Evolutionary conservation across 2,329 filamentous ascomycete species (phyloP).

Genomic region (Aspergillus quadricinctus): DNA sequence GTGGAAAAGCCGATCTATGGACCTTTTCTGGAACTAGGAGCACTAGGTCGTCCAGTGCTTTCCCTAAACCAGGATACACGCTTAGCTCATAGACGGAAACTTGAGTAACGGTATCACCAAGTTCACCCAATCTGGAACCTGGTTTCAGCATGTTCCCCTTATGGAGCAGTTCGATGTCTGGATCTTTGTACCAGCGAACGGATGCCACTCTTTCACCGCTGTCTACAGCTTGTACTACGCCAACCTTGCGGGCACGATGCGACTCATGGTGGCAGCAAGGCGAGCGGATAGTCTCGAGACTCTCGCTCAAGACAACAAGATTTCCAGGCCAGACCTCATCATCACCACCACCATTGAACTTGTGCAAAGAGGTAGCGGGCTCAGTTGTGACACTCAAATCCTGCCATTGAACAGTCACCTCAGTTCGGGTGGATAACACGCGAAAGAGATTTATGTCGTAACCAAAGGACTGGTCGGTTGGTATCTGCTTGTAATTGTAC

Average conservation of each 20-base stretch:
- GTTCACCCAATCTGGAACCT: slow-evolving; percentile 40
- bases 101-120: slow-evolving; percentile 43
- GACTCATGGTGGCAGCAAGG: neutral
- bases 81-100: slow-evolving; percentile 58
- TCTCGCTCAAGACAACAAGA: slow-evolving; percentile 47
- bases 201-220: slow-evolving; percentile 53
- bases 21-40: slow-evolving; percentile 38
- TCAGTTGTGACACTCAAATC: slow-evolving; percentile 50
- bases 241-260: slow-evolving; percentile 44
- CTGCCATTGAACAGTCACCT: slow-evolving; percentile 57
- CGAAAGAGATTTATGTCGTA: slow-evolving; percentile 58
- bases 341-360: slow-evolving; percentile 29
- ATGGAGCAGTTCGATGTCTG: slow-evolving; percentile 34
- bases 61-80: slow-evolving; percentile 46
- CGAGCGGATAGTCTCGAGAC: slow-evolving; percentile 16
- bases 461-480: slow-evolving; percentile 47
- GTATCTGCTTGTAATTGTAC: slow-evolving; percentile 47
- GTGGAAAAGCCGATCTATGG: slow-evolving; percentile 8
- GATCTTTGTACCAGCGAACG: slow-evolving; percentile 50
- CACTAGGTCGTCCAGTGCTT: slow-evolving; percentile 51
- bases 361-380: slow-evolving; percentile 38
- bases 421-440: slow-evolving; percentile 46
- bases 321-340: slow-evolving; percentile 57
- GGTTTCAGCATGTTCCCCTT: slow-evolving; percentile 35
- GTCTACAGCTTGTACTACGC: slow-evolving; percentile 55